phyloP scores from a whole-genome alignment of 208 protist species.

The Crithidia fasciculata region DNA sequence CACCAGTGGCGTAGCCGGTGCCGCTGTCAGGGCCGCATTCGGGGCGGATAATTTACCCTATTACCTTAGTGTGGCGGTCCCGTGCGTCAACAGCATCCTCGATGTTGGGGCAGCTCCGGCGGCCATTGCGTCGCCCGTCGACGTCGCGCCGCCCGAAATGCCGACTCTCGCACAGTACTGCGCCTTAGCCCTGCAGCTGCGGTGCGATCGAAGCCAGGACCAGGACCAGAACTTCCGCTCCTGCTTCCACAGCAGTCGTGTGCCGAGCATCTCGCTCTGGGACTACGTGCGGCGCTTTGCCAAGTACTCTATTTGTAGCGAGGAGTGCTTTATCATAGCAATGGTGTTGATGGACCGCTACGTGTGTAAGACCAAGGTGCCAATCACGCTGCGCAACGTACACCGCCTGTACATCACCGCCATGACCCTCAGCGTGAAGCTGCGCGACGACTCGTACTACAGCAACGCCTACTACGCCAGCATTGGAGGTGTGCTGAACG shows the following conservation, averaged over 20 bases:
- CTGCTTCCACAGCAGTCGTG: slow-evolving; percentile 75
- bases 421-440: slow-evolving; percentile 88
- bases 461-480: slow-evolving; percentile 92
- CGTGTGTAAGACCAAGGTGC: slow-evolving; percentile 50
- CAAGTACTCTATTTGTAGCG: slow-evolving; percentile 89
- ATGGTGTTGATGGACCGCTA: slow-evolving; percentile 93
- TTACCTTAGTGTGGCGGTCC: slow-evolving; percentile 23
- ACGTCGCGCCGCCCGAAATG: slow-evolving; percentile 48
- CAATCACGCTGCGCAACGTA: slow-evolving; percentile 64
- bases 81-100: slow-evolving; percentile 26
- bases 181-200: slow-evolving; percentile 66
- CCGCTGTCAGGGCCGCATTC: not conserved
- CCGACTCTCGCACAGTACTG: slow-evolving; percentile 53
- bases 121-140: slow-evolving; percentile 13
- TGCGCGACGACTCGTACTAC: slow-evolving; percentile 91
- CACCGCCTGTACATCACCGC: slow-evolving; percentile 91
- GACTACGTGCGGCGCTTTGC: slow-evolving; percentile 92
- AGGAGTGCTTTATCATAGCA: slow-evolving; percentile 92
- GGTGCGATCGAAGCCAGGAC: slow-evolving; percentile 51
- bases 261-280: slow-evolving; percentile 83
- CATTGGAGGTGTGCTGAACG: slow-evolving; percentile 82
- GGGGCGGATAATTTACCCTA: not conserved
- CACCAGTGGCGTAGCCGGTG: not conserved
- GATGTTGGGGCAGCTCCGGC: slow-evolving; percentile 25
- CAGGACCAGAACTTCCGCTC: slow-evolving; percentile 39